Conservation (phyloP, 371 early-diverging fungal genomes). For the Rhizomucor miehei region DNA sequence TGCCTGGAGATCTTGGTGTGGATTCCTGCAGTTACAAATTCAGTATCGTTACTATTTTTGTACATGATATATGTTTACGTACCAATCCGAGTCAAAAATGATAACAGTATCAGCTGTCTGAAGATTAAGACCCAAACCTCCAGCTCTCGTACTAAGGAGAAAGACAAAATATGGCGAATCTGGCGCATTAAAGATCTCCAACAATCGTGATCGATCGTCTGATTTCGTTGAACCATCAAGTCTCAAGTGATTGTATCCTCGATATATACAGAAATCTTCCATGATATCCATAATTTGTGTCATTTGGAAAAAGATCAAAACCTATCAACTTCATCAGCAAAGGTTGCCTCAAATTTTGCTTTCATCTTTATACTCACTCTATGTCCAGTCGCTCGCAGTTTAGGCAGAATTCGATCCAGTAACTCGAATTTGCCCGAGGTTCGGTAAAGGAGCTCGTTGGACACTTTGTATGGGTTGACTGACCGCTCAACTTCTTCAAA, state of each 20-base stretch:
- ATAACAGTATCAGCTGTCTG: slow-evolving; percentile 99
- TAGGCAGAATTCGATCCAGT: slow-evolving; percentile 94
- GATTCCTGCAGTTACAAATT: slow-evolving; percentile 63
- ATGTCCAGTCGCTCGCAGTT: slow-evolving; percentile 85
- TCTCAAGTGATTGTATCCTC: slow-evolving; percentile 81
- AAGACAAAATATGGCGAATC: slow-evolving; percentile 91
- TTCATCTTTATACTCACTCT: slow-evolving; percentile 44
- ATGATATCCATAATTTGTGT: slow-evolving; percentile 97
- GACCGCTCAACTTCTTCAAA: slow-evolving; percentile 93
- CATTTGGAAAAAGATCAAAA: slow-evolving; percentile 99
- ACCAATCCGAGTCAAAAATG: slow-evolving; percentile 99
- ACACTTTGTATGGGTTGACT: slow-evolving; percentile 62
- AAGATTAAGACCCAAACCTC: slow-evolving; percentile 99
- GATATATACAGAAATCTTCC: slow-evolving; percentile 89
- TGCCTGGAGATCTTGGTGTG: slow-evolving; percentile 99
- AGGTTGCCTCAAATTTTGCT: neutral
- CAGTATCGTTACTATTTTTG: neutral
- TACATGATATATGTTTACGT: slow-evolving; percentile 9
- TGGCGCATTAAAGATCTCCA: slow-evolving; percentile 83
- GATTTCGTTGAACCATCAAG: slow-evolving; percentile 96
- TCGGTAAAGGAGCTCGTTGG: slow-evolving; percentile 66
- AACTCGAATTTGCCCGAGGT: slow-evolving; percentile 98
- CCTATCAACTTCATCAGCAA: slow-evolving; percentile 19
- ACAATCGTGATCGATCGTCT: slow-evolving; percentile 83
- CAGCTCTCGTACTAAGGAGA: slow-evolving; percentile 97